A percentile compares a stretch with the other conserved stretches of the same genome.
phyloP scores from a whole-genome alignment of 2,329 filamentous ascomycete species.

The Tolypocladium album region DNA sequence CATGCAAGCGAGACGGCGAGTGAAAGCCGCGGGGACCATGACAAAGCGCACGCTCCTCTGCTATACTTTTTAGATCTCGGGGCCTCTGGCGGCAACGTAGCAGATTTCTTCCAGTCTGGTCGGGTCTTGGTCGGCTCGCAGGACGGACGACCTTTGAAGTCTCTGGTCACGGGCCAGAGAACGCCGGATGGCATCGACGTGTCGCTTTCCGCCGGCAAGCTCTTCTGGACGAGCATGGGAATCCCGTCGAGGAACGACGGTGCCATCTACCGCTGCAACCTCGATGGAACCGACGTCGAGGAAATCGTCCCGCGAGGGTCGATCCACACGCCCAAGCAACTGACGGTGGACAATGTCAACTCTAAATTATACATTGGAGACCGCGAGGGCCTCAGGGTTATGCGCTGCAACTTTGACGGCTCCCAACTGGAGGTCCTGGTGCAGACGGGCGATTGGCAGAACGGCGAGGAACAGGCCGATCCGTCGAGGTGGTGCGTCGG shows the following conservation, averaged over 20 bases:
- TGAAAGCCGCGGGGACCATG: background rate
- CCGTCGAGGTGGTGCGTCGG: constrained; percentile 42
- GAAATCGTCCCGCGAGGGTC: constrained; percentile 30
- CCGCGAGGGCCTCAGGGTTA: constrained; percentile 30
- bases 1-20: background rate
- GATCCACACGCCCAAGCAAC: constrained; percentile 38
- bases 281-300: constrained; percentile 35
- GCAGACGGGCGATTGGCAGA: constrained; percentile 16
- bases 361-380: constrained; percentile 30
- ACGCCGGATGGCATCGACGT: constrained; percentile 35
- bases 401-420: constrained; percentile 28
- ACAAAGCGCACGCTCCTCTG: constrained; percentile 2
- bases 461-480: constrained; percentile 17
- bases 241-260: constrained; percentile 26
- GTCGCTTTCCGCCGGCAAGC: constrained; percentile 15
- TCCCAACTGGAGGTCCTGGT: constrained; percentile 27
- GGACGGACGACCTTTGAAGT: constrained; percentile 1
- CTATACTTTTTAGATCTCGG: constrained; percentile 18
- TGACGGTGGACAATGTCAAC: constrained; percentile 17
- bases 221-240: constrained; percentile 44
- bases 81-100: constrained; percentile 5
- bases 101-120: constrained; percentile 3
- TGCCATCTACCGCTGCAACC: constrained; percentile 29
- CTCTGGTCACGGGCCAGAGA: constrained; percentile 13
- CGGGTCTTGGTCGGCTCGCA: constrained; percentile 8